phyloP scores from a whole-genome alignment of 139 green algal genomes.

The Pleodorina starrii region DNA sequence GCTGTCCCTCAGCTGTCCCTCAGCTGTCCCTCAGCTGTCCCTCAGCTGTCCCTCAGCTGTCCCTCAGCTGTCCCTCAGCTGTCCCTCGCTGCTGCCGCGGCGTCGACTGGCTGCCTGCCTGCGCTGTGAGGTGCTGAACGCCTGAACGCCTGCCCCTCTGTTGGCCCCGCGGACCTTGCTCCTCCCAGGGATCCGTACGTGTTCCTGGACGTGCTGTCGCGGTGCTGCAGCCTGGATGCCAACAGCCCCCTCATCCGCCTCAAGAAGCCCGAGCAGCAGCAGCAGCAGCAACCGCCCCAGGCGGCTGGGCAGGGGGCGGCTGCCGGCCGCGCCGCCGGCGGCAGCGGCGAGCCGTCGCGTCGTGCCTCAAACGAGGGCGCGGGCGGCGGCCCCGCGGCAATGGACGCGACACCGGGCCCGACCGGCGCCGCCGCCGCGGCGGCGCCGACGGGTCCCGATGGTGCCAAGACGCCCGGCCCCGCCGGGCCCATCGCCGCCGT shows the following conservation, averaged over 20 bases:
- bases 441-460: neutral
- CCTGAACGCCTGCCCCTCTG: too few species aligned
- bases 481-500: neutral
- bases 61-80: too few species aligned
- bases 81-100: too few species aligned
- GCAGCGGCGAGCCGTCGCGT: neutral
- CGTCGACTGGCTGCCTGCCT: too few species aligned
- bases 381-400: neutral
- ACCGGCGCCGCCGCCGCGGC: neutral
- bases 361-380: neutral
- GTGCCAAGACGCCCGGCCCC: constrained; percentile 9
- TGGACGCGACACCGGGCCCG: constrained; percentile 23
- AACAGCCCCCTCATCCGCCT: constrained; percentile 38
- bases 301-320: neutral
- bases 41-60: too few species aligned
- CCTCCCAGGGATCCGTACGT: constrained; percentile 74
- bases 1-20: too few species aligned
- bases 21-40: too few species aligned
- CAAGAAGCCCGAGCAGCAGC: constrained; percentile 43
- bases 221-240: constrained; percentile 68
- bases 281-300: constrained; percentile 1
- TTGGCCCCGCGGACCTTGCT: neutral
- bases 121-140: too few species aligned
- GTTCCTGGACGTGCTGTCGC: constrained; percentile 83
- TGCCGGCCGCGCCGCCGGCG: neutral